A percentile compares a stretch with the other conserved stretches of the same genome.
Evolutionary conservation across 2,329 filamentous ascomycete species (phyloP).

Genomic region (Onygena corvina): DNA sequence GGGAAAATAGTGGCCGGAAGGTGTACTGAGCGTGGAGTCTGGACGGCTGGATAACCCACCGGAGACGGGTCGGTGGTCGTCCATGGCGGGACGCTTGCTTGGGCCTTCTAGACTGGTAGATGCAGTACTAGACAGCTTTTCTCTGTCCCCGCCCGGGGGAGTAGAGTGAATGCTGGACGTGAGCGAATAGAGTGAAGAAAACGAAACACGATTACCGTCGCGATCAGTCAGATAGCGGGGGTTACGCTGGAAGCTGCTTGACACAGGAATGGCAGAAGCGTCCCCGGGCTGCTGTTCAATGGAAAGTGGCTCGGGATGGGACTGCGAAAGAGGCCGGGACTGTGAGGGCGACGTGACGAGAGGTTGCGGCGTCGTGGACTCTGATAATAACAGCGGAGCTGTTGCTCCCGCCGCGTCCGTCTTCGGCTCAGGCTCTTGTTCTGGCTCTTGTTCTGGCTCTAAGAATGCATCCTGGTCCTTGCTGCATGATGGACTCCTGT

Average conservation of each 20-base stretch:
- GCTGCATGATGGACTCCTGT: constrained; percentile 4
- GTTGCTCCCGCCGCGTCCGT: background rate
- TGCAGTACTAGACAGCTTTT: constrained; percentile 19
- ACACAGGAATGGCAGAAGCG: background rate
- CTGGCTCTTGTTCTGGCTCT: background rate
- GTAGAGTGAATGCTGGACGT: constrained; percentile 16
- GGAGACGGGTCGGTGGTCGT: background rate
- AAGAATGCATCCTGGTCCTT: background rate
- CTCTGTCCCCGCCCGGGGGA: constrained; percentile 13
- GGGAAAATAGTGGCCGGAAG: background rate
- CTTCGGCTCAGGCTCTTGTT: background rate
- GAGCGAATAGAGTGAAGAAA: constrained; percentile 58
- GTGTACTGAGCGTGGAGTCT: background rate
- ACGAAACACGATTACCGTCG: constrained; percentile 55
- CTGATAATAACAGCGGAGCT: background rate
- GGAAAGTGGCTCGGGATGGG: background rate
- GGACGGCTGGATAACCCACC: background rate
- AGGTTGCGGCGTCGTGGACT: background rate
- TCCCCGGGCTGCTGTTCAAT: background rate
- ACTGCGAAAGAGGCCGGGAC: background rate
- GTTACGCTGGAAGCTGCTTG: constrained; percentile 1
- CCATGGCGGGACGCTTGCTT: constrained; percentile 16
- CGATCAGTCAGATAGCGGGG: constrained; percentile 11
- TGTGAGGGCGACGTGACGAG: background rate
- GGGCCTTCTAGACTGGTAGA: constrained; percentile 31